Evolutionary conservation across 106 monocot species (phyloP), one percentile per base, ranked within the genome.

Genomic region (Xerophyta viscosa): DNA sequence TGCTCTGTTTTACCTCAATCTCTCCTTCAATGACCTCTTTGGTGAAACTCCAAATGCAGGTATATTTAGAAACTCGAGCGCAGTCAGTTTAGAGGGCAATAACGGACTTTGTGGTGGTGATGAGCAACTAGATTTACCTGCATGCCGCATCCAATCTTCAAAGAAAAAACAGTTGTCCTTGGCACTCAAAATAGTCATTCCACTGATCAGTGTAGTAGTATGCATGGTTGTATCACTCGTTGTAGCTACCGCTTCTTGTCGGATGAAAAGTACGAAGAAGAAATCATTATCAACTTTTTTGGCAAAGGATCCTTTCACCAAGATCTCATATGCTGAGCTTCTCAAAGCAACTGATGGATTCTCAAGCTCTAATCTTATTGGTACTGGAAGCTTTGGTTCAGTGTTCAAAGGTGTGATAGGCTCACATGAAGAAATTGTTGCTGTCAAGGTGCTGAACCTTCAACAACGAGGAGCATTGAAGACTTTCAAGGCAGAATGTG

Each of bases 401-500:
- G 54, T 54, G 17, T 54, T 33, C 9, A 54, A 36, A 21, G 31
- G 54, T 33, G 15, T 27, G 29, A 4, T 27, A 54, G 10, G 20
- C 15, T 21, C 33, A 7, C 19, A 46, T 2, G 18, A 46, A 20
- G 12, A 36, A 17, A 29, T 9, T 31, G 18, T 54, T 31, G 54
- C 54, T 7, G 54, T 33, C 20, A 54, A 54, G 19, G 54, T 54
- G 20, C 31, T 54, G 0, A 54, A 54, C 54, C 30, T 54, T 18
- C 17, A 54, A 3, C 2, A 18, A 18, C 1, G 31, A 20, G 30
- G 54, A 31, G 54, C 31, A 20, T 36, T 22, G 19, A 54, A 36
- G 19, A 37, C 19, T 36, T 54, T 54, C 31, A 36, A 10, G 21
- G 54, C 54, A 8, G 62, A 62, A 51, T 62, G 62, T 39, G 50